phyloP scores from a whole-genome alignment of 306 rosid species.

The Vigna radiata region DNA sequence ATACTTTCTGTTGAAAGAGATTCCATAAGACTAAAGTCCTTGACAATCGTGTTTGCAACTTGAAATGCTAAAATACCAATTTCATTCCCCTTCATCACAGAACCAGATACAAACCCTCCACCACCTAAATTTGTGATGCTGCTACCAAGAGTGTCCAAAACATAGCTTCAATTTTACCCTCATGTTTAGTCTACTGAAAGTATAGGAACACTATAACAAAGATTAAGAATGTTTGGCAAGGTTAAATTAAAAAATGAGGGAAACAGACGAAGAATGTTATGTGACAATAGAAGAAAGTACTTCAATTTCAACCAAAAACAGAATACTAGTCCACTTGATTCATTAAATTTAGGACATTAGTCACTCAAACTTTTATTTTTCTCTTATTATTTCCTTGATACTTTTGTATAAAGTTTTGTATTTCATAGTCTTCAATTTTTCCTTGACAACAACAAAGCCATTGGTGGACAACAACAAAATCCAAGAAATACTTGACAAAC shows the following conservation, averaged over 20 bases:
- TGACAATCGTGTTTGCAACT: conserved; percentile 86
- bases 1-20: conserved; percentile 68
- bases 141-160: conserved; percentile 92
- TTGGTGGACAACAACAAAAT: no score
- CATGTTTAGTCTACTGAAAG: conserved; percentile 1
- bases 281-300: background rate
- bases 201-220: conserved; percentile 19
- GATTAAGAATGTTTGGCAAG: conserved; percentile 8
- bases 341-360: conserved; percentile 12
- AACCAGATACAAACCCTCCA: conserved; percentile 66
- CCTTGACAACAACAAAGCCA: no score
- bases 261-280: conserved; percentile 1
- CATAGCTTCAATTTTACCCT: conserved; percentile 43
- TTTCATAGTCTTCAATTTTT: background rate
- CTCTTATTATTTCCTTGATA: conserved; percentile 5
- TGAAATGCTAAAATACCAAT: conserved; percentile 78
- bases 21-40: conserved; percentile 78
- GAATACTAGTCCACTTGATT: conserved; percentile 7
- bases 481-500: no score
- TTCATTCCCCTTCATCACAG: conserved; percentile 73
- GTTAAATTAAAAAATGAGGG: background rate
- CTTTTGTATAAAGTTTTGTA: background rate
- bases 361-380: conserved; percentile 18
- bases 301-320: conserved; percentile 29
- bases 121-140: conserved; percentile 82